These are phyloP conservation scores for Spencermartinsiella europaea DNA, from an alignment of 805 yeast species.

Conservation along the genomic window DNA sequence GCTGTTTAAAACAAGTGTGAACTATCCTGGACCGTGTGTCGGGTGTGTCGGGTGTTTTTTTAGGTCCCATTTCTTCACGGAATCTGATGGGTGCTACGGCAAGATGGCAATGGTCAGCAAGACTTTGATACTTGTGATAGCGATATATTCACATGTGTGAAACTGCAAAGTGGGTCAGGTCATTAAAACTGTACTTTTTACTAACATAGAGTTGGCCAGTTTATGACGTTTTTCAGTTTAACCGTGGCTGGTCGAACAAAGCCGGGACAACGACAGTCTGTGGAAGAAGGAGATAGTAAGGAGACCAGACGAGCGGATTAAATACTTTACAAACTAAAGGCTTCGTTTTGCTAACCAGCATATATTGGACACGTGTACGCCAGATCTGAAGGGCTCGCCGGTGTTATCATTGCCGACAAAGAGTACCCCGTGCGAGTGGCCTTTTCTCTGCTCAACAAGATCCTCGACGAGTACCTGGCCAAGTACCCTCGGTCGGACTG, in stretches of 20 bases:
- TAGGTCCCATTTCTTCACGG: too few species aligned
- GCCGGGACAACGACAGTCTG: constrained; percentile 87
- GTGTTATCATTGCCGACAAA: constrained; percentile 87
- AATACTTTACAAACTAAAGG: neutral
- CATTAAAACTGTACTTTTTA: neutral
- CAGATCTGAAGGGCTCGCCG: constrained; percentile 84
- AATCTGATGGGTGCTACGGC: too few species aligned
- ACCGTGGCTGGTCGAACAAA: constrained; percentile 86
- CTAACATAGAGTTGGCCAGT: constrained; percentile 63
- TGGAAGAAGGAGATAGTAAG: constrained; percentile 70
- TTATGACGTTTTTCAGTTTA: constrained; percentile 89
- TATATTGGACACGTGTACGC: constrained; percentile 91
- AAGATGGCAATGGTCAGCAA: too few species aligned
- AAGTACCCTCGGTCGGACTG: constrained; percentile 74
- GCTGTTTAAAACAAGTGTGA: too few species aligned
- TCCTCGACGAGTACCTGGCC: constrained; percentile 83
- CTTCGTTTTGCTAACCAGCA: constrained; percentile 25
- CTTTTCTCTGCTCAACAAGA: constrained; percentile 82
- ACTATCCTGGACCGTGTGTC: too few species aligned
- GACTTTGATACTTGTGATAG: too few species aligned
- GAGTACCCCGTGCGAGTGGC: constrained; percentile 98
- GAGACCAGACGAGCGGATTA: too few species aligned
- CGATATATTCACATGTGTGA: too few species aligned
- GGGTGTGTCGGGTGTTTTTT: too few species aligned
- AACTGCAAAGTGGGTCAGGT: too few species aligned